Evolutionary conservation across 169 alveolate species (phyloP), one percentile per base, ranked within the genome.

Genomic region (Cryptosporidium tyzzeri): DNA sequence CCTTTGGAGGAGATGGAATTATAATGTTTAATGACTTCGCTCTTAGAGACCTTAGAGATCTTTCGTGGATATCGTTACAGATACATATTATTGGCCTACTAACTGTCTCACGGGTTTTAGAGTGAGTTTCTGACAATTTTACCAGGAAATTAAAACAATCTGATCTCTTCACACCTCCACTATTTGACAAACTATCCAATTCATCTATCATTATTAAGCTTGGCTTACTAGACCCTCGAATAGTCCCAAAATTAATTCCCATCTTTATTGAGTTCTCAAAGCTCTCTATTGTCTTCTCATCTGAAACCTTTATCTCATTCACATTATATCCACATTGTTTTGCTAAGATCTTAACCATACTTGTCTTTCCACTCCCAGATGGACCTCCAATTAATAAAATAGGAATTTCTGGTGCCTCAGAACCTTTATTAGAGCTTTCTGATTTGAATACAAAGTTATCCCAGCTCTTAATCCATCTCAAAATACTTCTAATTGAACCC

Each of bases 401-500:
- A 74, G 86, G 86, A 21, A 21, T n/a, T n/a, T 33, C 41, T 26
- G 86, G 86, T 18, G 86, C 71, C 21, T 74, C 71, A 6, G 18
- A 21, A 21, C 73, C 37, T 14, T 7, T 65, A 2, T n/a, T n/a
- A n/a, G 71, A 35, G 23, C 31, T 33, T n/a, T 1, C 3, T 9
- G 50, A 35, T 14, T 29, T 29, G 44, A 92, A 93, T 1, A 93
- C 94, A 26, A 92, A 84, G 67, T 86, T 95, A 33, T 94, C 96
- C 96, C 96, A 94, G n/a, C 94, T 80, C 85, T 93, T 94, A 70
- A 94, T 70, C 96, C 96, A 94, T 37, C 93, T 92, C 74, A 94
- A 86, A 62, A 94, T 93, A 73, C 91, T 92, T 75, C 96, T 91
- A 58, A 93, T 92, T 12, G 89, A 70, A 58, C 69, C 75, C 85